Evolutionary conservation across 1,139 yeast species (phyloP).

Genomic region (Candida pseudoviswanathii): DNA sequence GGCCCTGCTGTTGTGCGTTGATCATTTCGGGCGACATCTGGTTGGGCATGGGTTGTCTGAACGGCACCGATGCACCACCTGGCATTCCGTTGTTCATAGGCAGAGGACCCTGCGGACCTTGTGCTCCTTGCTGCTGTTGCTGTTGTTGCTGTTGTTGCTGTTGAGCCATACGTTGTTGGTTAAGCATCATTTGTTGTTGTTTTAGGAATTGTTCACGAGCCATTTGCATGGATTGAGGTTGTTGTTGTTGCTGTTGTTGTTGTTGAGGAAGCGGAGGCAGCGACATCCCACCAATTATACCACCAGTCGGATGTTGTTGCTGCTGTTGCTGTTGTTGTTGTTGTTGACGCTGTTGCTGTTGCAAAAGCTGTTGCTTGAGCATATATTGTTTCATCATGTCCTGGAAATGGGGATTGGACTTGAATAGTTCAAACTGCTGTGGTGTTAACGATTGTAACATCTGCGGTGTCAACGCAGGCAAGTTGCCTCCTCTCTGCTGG

Average conservation of each 20-base stretch:
- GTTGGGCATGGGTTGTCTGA: slow-evolving; percentile 21
- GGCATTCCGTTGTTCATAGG: slow-evolving; percentile 10
- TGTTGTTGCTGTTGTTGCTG: slow-evolving; percentile 7
- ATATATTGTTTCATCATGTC: slow-evolving; percentile 39
- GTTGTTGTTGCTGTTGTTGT: slow-evolving; percentile 24
- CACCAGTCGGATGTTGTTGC: slow-evolving; percentile 24
- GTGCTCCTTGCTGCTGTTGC: slow-evolving; percentile 6
- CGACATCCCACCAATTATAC: slow-evolving; percentile 22
- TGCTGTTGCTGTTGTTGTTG: slow-evolving; percentile 35
- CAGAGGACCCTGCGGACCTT: not conserved
- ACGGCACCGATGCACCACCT: slow-evolving; percentile 19
- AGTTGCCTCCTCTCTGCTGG: slow-evolving; percentile 24
- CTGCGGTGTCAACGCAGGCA: slow-evolving; percentile 32
- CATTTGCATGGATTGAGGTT: slow-evolving; percentile 7
- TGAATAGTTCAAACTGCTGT: slow-evolving; percentile 50
- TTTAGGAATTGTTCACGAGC: slow-evolving; percentile 13
- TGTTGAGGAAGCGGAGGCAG: slow-evolving; percentile 24
- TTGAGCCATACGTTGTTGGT: slow-evolving; percentile 13
- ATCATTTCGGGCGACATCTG: slow-evolving; percentile 11
- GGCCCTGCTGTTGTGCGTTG: slow-evolving; percentile 4
- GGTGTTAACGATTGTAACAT: slow-evolving; percentile 45
- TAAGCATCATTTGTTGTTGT: slow-evolving; percentile 14
- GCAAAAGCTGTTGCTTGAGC: slow-evolving; percentile 41
- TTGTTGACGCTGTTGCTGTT: slow-evolving; percentile 24
- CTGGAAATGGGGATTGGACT: slow-evolving; percentile 50